Evolutionary conservation across 2,329 filamentous ascomycete species (phyloP).

Genomic region (Diaporthe aspalathi): DNA sequence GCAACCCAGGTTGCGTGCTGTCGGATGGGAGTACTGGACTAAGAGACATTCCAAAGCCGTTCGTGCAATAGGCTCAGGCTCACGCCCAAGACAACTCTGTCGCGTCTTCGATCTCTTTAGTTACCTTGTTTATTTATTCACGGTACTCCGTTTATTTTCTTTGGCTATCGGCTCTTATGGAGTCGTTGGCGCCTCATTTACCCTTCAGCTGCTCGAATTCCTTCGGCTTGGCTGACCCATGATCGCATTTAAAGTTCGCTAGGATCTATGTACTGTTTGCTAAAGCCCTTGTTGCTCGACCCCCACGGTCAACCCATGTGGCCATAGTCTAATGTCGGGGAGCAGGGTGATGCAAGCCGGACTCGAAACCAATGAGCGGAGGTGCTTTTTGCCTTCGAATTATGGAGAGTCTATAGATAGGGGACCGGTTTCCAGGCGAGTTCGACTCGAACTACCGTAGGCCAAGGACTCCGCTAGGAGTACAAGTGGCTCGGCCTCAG

Average conservation of each 20-base stretch:
- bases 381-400: not conserved
- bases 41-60: too few relatives aligned
- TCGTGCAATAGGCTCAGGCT: too few relatives aligned
- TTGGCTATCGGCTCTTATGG: too few relatives aligned
- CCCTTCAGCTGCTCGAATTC: too few relatives aligned
- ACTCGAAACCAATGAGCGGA: not conserved
- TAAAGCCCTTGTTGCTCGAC: not conserved
- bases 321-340: not conserved
- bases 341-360: not conserved
- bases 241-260: too few relatives aligned
- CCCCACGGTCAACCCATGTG: not conserved
- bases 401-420: too few relatives aligned
- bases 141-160: too few relatives aligned
- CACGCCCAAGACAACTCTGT: too few relatives aligned
- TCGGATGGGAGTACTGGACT: not conserved
- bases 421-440: not conserved
- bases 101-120: too few relatives aligned
- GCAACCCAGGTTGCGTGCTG: not conserved
- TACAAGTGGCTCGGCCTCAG: constrained; percentile 25
- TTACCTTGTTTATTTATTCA: too few relatives aligned
- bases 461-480: constrained; percentile 8
- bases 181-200: too few relatives aligned
- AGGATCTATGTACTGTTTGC: not conserved
- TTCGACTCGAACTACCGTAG: not conserved
- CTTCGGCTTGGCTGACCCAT: too few relatives aligned